Percentiles rank a stretch among this genome's conserved stretches.
Evolutionary conservation across 1,284 basidiomycete genomes (phyloP).

Genomic region (Anthracocystis walkeri): DNA sequence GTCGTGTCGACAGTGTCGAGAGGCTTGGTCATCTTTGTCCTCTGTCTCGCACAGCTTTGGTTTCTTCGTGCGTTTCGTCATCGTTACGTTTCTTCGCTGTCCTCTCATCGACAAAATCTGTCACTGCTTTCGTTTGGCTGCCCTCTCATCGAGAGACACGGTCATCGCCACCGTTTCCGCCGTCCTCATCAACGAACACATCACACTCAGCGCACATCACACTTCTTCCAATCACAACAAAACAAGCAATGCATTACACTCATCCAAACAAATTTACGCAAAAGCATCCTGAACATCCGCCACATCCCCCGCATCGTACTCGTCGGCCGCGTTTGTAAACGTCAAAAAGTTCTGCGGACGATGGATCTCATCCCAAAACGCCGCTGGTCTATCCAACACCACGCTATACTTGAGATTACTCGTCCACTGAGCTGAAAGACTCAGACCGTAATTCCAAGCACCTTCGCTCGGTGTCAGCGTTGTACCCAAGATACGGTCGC

Average conservation of each 20-base stretch:
- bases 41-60: no score
- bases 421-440: slow-evolving; percentile 88
- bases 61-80: no score
- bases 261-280: slow-evolving; percentile 24
- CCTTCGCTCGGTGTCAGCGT: slow-evolving; percentile 62
- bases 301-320: slow-evolving; percentile 36
- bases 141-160: no score
- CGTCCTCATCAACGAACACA: no score
- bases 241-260: neutral
- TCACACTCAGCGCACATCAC: no score
- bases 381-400: slow-evolving; percentile 86
- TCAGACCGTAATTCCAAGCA: slow-evolving; percentile 68
- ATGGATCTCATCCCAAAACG: slow-evolving; percentile 97
- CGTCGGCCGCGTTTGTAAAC: slow-evolving; percentile 54
- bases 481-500: slow-evolving; percentile 75
- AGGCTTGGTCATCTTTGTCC: no score
- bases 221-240: no score
- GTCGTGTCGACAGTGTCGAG: no score
- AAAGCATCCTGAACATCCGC: slow-evolving; percentile 66
- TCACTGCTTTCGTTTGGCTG: no score
- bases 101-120: no score
- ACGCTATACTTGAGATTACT: slow-evolving; percentile 85
- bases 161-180: no score
- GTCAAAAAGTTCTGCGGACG: slow-evolving; percentile 74
- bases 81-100: no score